Base-by-base conservation (phyloP, 176 grass and related monocot genomes). In the barley (Hordeum vulgare) region DNA sequence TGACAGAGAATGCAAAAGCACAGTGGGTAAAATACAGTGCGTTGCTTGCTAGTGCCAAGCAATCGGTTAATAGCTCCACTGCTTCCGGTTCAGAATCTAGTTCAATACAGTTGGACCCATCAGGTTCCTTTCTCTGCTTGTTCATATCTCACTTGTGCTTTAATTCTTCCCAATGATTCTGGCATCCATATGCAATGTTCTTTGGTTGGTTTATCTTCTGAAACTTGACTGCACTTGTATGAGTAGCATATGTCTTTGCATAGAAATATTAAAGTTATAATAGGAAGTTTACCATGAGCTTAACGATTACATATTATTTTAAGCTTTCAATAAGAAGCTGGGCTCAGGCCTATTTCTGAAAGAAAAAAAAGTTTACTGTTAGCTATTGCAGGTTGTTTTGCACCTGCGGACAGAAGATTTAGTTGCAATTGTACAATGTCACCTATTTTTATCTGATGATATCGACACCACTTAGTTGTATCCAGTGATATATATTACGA, bases 1-100 rank as follows among this genome's bases (percentile, higher is more conserved):
- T 98, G 82, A 95, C 96, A 61, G 89, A 98, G 40, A 95, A 77
- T 75, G 87, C 93, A 68, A 95, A 88, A 90, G 66, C 89, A 24
- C 96, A 90, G 65, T 98, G 93, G 96, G 41, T 77, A 39, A 93
- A 92, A 78, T 98, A 93, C 76, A 95, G 75, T 61, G 80, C 76
- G 49, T 85, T 95, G 90, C 90, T 98, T 91, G 82, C 63, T 33
- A 79, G 79, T 81, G 88, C 87, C 78, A 91, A 88, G 36, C 54
- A 84, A 85, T 56, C 13, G 1, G 44, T 58, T 37, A 67, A 88
- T 66, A 60, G 49, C 25, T 13, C 45, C 23, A 70, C 51, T 23
- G 17, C 41, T 72, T 82, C 84, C 75, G 51, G 14, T 61, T 94
- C 84, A 88, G 84, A 79, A 80, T 47, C 61, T 35, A 58, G n/a